Evolutionary conservation across 2,329 filamentous ascomycete genomes (phyloP), one percentile per base, ranked within the genome.

Genomic region (Lachnellula cervina): DNA sequence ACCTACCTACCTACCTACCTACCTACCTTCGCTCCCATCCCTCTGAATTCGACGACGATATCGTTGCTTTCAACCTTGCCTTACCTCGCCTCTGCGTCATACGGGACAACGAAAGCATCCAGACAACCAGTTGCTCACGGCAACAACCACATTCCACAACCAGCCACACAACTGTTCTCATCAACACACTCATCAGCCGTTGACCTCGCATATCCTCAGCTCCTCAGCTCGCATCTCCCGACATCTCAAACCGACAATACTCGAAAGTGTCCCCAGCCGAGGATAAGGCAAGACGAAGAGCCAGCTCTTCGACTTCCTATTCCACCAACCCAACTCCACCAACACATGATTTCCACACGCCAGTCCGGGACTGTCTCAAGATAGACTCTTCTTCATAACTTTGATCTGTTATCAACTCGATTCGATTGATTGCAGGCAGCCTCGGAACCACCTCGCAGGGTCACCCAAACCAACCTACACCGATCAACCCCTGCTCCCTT

Each of bases 251-350:
- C 9, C 46, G 34, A 47, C 49, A 51, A 34, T 14, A 38, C 46
- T 55, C 50, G 21, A 49, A 35, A 38, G 19, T n/a, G 23, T 47
- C 34, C 21, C 43, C 42, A 49, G 49, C 40, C 47, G 54, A 56
- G 66, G 65, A 66, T 58, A 61, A 61, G 66, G 19, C 64, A 60
- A 66, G 66, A 65, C 65, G 63, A 74, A 73, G 76, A 79, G 76
- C 78, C 71, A 77, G 71, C 74, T 75, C 73, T 77, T 75, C 70
- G 66, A 72, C 71, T 69, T 68, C 71, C 71, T 74, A 68, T 73
- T 73, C 71, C 64, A 66, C 68, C 64, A 69, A 74, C 64, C 67
- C 66, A 66, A 60, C 66, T 62, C 53, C 56, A 61, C 57, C 62
- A 63, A 68, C 73, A 72, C 69, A 76, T 76, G 74, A 71, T 71